Conservation (phyloP, 495 filamentous ascomycete species). For the Annulohypoxylon bovei region DNA sequence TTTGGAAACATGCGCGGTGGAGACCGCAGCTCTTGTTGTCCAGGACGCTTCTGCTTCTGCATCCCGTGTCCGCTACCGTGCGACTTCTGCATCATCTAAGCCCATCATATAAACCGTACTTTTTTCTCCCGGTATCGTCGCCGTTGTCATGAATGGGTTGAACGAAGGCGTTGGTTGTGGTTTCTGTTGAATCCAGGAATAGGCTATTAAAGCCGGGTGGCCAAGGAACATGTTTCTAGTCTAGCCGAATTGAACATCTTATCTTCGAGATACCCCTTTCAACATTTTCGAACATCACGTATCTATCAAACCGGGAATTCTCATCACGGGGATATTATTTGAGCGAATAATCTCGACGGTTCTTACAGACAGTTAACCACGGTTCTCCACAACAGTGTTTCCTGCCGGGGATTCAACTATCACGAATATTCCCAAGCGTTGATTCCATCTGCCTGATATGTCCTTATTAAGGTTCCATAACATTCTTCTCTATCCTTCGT, state of each 20-base stretch:
- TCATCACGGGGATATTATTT: too few relatives aligned
- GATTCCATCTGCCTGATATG: conserved; percentile 12
- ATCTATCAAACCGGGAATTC: too few relatives aligned
- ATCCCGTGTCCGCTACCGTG: conserved; percentile 56
- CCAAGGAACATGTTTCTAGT: background rate
- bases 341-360: too few relatives aligned
- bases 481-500: conserved; percentile 1
- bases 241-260: background rate
- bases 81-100: conserved; percentile 55
- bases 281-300: background rate
- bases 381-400: background rate
- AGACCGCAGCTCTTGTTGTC: conserved; percentile 47
- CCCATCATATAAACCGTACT: too few relatives aligned
- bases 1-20: conserved; percentile 51
- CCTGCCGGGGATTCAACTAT: background rate
- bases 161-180: background rate
- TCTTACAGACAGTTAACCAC: too few relatives aligned
- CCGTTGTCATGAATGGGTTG: background rate
- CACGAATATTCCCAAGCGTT: conserved; percentile 16
- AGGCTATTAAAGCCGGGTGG: background rate
- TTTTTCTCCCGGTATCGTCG: background rate
- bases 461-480: conserved; percentile 1
- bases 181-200: background rate
- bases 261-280: background rate
- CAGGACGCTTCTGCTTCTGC: conserved; percentile 58